Percentiles rank a stretch among this genome's conserved stretches.
Conservation (phyloP, 2,329 filamentous ascomycete species). For the Diplodia corticola region DNA sequence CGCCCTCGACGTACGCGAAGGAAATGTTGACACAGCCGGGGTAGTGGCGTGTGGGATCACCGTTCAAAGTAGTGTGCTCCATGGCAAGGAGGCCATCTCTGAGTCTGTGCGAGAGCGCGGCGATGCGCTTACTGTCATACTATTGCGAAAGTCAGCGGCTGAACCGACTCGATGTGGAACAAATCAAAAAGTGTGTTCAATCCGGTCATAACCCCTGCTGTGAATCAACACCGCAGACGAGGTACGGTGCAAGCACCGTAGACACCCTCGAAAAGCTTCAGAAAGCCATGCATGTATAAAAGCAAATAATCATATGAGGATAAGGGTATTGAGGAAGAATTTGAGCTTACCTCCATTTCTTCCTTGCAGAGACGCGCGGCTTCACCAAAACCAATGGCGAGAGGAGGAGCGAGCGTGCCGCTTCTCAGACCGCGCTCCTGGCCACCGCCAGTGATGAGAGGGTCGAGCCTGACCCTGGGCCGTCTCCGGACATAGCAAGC, state of each 20-base stretch:
- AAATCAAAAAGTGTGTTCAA: neutral
- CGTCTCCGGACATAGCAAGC: slow-evolving; percentile 93
- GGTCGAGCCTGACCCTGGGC: slow-evolving; percentile 89
- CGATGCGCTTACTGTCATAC: slow-evolving; percentile 90
- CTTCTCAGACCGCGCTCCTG: slow-evolving; percentile 94
- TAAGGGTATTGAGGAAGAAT: slow-evolving; percentile 27
- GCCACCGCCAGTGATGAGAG: slow-evolving; percentile 92
- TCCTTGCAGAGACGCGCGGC: slow-evolving; percentile 88
- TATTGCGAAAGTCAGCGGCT: slow-evolving; percentile 43
- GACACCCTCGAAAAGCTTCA: slow-evolving; percentile 66
- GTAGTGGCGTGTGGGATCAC: slow-evolving; percentile 80
- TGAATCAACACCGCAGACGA: slow-evolving; percentile 48
- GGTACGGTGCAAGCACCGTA: slow-evolving; percentile 33
- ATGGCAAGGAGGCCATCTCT: slow-evolving; percentile 79
- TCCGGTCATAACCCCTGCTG: slow-evolving; percentile 68
- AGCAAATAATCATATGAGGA: slow-evolving; percentile 74
- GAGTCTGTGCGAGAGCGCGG: slow-evolving; percentile 78
- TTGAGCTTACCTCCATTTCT: slow-evolving; percentile 78
- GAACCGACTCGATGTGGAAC: neutral
- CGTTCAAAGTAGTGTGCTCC: slow-evolving; percentile 92
- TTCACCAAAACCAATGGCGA: slow-evolving; percentile 92
- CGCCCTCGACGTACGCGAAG: slow-evolving; percentile 96
- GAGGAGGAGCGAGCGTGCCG: slow-evolving; percentile 84
- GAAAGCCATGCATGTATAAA: slow-evolving; percentile 85
- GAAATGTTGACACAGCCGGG: slow-evolving; percentile 98